Percentiles rank a stretch among this genome's conserved stretches.
These are phyloP conservation scores for Nematocida sp. DNA, from an alignment of 371 early-diverging fungal genomes.

Conservation along the genomic window DNA sequence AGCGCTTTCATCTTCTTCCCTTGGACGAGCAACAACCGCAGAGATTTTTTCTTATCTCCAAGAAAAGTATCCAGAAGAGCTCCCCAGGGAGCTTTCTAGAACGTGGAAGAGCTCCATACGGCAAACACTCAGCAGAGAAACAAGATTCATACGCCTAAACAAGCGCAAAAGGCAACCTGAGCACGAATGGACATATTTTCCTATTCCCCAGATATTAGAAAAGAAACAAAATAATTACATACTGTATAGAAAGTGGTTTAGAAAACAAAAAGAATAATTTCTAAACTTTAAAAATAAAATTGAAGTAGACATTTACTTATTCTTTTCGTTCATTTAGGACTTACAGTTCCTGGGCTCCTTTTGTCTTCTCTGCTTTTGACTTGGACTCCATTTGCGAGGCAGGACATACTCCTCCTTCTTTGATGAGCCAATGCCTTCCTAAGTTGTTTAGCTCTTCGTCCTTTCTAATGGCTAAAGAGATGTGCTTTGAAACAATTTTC, in stretches of 20 bases:
- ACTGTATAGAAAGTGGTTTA: background rate
- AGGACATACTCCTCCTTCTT: constrained; percentile 61
- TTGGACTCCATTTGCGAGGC: constrained; percentile 28
- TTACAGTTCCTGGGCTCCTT: constrained; percentile 35
- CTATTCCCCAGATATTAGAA: background rate
- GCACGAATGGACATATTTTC: constrained; percentile 46
- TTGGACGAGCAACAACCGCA: constrained; percentile 8
- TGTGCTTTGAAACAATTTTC: constrained; percentile 67
- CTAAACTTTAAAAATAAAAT: background rate
- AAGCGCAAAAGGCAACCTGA: background rate
- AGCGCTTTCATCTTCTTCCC: constrained; percentile 11
- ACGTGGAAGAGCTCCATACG: constrained; percentile 16
- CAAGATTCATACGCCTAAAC: constrained; percentile 15
- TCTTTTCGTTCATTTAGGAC: background rate
- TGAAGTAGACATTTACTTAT: background rate
- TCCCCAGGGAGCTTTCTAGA: background rate
- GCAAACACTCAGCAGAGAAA: constrained; percentile 34
- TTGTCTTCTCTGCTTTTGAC: background rate
- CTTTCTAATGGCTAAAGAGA: constrained; percentile 63
- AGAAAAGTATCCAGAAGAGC: background rate
- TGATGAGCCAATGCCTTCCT: constrained; percentile 63
- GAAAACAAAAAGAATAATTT: background rate
- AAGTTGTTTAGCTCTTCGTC: constrained; percentile 64
- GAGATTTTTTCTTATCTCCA: constrained; percentile 15
- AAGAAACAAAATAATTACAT: background rate